These are phyloP conservation scores for Magnusiomyces tetraspermus DNA, from an alignment of 1,139 yeast species.

Conservation along the genomic window DNA sequence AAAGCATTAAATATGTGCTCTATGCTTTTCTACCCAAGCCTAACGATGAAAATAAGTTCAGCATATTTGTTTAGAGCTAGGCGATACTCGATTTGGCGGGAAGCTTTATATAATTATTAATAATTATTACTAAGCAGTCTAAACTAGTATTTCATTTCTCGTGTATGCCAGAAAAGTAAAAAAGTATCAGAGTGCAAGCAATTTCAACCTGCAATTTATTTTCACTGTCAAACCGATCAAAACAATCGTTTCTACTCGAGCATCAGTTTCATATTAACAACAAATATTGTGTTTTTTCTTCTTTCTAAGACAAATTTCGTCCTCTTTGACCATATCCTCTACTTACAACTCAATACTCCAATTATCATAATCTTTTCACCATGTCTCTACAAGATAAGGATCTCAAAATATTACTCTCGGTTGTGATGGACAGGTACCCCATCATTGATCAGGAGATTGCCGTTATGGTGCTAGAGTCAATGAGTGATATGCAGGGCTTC, in stretches of 20 bases:
- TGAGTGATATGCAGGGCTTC: not conserved
- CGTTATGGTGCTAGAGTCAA: not conserved
- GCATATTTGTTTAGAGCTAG: too few relatives aligned
- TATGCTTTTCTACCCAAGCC: not conserved
- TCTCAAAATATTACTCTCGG: not conserved
- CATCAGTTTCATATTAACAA: not conserved
- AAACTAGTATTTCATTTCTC: not conserved
- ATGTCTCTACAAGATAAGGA: not conserved
- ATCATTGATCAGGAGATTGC: not conserved
- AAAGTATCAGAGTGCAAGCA: too few relatives aligned
- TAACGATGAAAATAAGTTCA: too few relatives aligned
- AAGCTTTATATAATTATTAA: too few relatives aligned
- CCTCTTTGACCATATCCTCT: too few relatives aligned
- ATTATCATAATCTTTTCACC: not conserved
- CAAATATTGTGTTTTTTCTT: not conserved
- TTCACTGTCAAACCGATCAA: not conserved
- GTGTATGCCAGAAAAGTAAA: too few relatives aligned
- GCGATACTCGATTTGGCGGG: too few relatives aligned
- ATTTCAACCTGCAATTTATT: not conserved
- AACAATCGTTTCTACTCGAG: not conserved
- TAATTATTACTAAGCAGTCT: too few relatives aligned
- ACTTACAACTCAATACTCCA: too few relatives aligned
- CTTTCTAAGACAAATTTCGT: not conserved
- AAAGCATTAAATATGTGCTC: not conserved
- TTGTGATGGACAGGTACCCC: not conserved